Base-by-base conservation (phyloP, 371 early-diverging fungal genomes). In the Mortierella sp. region DNA sequence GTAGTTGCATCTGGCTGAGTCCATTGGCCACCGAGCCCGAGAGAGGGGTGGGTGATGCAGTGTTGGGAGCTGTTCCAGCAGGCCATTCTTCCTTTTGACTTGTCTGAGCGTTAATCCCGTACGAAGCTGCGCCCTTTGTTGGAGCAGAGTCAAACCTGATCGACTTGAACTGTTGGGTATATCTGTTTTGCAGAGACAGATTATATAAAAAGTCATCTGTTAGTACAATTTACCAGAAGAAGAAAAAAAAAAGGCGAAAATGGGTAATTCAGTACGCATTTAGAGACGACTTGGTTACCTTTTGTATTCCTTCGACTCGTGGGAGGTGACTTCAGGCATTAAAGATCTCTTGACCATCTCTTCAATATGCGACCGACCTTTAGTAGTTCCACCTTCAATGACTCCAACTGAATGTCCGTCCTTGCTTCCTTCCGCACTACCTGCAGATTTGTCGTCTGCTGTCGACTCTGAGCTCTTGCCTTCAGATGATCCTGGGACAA, bases 101-200 rank as follows among this genome's bases (percentile, higher is more conserved):
- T 0, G 77, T 8, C 34, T 77, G 67, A 10, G 78, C 73, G 31
- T 78, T 75, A 46, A 61, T 51, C 3, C 80, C 76, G 55, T 69
- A 70, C n/a, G 75, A 59, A 0, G 74, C 67, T 2, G 77, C 71
- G 31, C 78, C 78, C 57, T 75, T 84, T 13, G 75, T 57, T 2
- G 81, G 73, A 19, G 73, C 88, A 28, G 84, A 81, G 46, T 83
- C 79, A 67, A 88, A 81, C 55, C 69, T 74, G 59, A 80, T 77
- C 4, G 83, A 73, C 51, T 76, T 76, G 81, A 81, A 87, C 73
- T 88, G 83, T 24, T 81, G 73, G 24, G 87, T 71, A 69, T 88
- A 84, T 77, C 84, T 82, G 24, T 69, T 69, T 21, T 16, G 24
- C 37, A 46, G 44, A 48, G 1, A 9, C 46, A 46, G 26, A 5